Evolutionary conservation across 306 rosid genomes (phyloP), one percentile per base, ranked within the genome.

Genomic region (Luffa aegyptiaca): DNA sequence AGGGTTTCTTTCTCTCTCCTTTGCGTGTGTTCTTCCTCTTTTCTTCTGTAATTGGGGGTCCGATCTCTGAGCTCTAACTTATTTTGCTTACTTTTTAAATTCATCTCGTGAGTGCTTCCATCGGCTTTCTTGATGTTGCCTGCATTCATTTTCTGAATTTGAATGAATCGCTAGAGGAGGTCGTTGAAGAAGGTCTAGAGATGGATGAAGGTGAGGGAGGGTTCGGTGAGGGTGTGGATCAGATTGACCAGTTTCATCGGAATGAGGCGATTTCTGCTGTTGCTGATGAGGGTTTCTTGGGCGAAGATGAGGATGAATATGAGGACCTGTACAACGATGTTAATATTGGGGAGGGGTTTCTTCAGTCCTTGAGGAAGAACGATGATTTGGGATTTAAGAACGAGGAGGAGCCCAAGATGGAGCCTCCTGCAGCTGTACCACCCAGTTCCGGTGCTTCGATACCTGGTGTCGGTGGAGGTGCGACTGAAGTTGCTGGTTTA

Each of bases 211-310:
- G 90, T 5, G 97, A 87, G 77, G 90, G 89, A 82, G 89, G 85
- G 63, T 86, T 71, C 66, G 90, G 86, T 20, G 91, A 88, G 92
- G 86, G 96, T 48, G 85, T 82, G 45, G 98, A 95, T 83, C 93
- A 86, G 71, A 83, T 89, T 85, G 96, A 92, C 84, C 96, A 92
- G 85, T 95, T 95, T 86, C 98, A 95, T 86, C 92, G 93, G 18
- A 95, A 95, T 85, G 97, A 93, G 81, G 99, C 99, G n/a, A 95
- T 95, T 81, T 92, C 99, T 1, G 99, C 97, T 9, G 99, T 93
- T 16, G 96, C 97, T 11, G 99, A 95, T 69, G 97, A 93, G 0
- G 97, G 93, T 11, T 93, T 92, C 42, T 59, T 95, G 26, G 97
- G 81, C 1, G 97, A 95, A 77, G 98, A 96, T 64, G 99, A 93